Evolutionary conservation across 306 rosid species (phyloP), one percentile per base, ranked within the genome.

Genomic region (Inga laurina): DNA sequence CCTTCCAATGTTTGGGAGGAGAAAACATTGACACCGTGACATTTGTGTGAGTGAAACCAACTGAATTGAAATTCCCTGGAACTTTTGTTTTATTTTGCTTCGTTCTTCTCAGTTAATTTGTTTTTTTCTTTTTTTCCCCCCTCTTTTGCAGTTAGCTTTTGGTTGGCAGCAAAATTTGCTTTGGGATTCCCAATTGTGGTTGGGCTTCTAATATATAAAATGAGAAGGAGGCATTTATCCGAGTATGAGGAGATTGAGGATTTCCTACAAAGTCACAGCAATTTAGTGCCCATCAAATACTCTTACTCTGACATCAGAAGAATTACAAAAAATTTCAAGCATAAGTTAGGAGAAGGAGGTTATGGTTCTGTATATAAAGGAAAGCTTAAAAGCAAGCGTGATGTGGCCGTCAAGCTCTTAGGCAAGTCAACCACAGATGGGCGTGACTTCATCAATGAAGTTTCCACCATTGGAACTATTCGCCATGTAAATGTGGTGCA

Each of bases 241-340:
- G 54, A 7, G 11, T 5, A 39, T 75, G 81, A 75, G 18, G 32
- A 3, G 1, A 41, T 82, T 37, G 80, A 82, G 57, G 70, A 82
- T 24, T 82, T 82, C 39, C 71, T 82, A 6, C 69, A 24, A 7
- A 75, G 71, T 18, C 80, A 82, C 45, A n/a, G 41, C 15, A 82
- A 82, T 51, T 51, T 82, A 49, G 18, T 65, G 22, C 84, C 84
- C 10, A 74, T 74, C 1, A 65, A 78, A 11, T 82, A 82, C 45
- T 74, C 80, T 65, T 65, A 75, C 44, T 82, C 75, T 35, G 51
- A 82, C 62, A 75, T 82, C 0, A 82, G 18, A 75, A 66, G 13
- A 18, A 75, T 82, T 13, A 75, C 85, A 14, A 65, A 66, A 24
- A 0, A 3, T 39, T 82, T 82, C 85, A 82, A 82, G 45, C 56